Evolutionary conservation across 179 eudicot species (phyloP).

Genomic region (Spergularia azorica): DNA sequence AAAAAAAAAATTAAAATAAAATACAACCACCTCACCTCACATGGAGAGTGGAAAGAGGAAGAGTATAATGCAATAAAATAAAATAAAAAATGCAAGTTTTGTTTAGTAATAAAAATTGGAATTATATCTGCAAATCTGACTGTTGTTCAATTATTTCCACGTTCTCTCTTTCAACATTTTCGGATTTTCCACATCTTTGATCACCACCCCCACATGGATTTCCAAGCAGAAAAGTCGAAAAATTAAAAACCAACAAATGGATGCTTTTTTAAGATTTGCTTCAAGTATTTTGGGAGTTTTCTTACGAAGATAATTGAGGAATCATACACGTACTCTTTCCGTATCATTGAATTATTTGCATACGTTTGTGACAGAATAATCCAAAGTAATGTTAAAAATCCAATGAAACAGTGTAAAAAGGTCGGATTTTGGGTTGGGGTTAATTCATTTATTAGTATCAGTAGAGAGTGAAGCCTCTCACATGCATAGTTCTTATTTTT

Average conservation of each 20-base stretch:
- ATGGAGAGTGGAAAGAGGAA: slow-evolving; percentile 16
- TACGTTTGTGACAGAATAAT: too few relatives aligned
- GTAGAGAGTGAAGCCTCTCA: slow-evolving; percentile 22
- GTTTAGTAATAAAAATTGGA: neutral
- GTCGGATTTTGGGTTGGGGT: too few relatives aligned
- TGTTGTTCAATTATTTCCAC: slow-evolving; percentile 37
- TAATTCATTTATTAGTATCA: neutral
- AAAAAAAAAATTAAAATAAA: too few relatives aligned
- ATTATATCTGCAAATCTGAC: slow-evolving; percentile 30
- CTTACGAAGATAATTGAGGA: neutral
- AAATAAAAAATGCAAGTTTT: neutral
- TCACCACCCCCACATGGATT: slow-evolving; percentile 38
- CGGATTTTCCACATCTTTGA: slow-evolving; percentile 22
- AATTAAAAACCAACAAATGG: slow-evolving; percentile 24
- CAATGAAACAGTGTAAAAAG: too few relatives aligned
- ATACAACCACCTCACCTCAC: slow-evolving; percentile 22
- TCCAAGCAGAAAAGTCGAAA: slow-evolving; percentile 14
- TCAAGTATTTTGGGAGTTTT: slow-evolving; percentile 1
- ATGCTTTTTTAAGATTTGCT: slow-evolving; percentile 30
- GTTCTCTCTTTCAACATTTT: slow-evolving; percentile 23
- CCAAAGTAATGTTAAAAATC: too few relatives aligned
- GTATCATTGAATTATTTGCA: too few relatives aligned
- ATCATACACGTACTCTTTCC: neutral
- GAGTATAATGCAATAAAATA: neutral
- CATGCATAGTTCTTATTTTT: neutral